Conservation (phyloP, 176 grass and related monocot species). For the Rhynchospora pubera region DNA sequence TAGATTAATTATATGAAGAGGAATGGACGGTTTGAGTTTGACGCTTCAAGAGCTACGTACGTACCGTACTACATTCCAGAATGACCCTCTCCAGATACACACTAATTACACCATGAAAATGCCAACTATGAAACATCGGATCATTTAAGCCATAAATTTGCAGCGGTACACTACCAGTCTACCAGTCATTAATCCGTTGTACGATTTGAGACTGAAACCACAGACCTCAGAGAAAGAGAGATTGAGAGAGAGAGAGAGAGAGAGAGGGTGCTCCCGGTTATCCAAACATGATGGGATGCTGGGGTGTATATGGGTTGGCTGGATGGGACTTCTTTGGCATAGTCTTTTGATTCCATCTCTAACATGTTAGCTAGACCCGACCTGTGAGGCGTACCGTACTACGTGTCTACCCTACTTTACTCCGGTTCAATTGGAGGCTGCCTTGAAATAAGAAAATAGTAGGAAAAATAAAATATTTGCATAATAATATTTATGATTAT, state of each 20-base stretch:
- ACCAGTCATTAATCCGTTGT: neutral
- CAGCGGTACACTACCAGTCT: neutral
- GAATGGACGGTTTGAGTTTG: no score
- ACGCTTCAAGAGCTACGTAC: no score
- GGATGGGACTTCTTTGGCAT: slow-evolving; percentile 28
- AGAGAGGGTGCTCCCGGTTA: slow-evolving; percentile 2
- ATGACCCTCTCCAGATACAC: no score
- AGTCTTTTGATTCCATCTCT: neutral
- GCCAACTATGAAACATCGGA: neutral
- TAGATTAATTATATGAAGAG: no score
- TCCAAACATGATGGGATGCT: neutral
- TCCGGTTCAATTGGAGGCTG: neutral
- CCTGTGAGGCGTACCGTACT: neutral
- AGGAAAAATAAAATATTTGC: no score
- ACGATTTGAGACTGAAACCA: neutral
- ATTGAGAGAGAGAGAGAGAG: neutral
- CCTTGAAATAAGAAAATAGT: neutral
- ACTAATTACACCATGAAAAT: neutral
- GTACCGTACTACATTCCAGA: no score
- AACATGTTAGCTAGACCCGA: neutral
- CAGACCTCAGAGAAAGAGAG: neutral
- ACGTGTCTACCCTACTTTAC: neutral
- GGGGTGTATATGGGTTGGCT: slow-evolving; percentile 18
- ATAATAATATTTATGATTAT: no score
- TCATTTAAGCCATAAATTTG: neutral